Percentiles rank a stretch among this genome's conserved stretches.
phyloP scores from a whole-genome alignment of 2,329 filamentous ascomycete species.

The Aspergillus pseudoterreus region DNA sequence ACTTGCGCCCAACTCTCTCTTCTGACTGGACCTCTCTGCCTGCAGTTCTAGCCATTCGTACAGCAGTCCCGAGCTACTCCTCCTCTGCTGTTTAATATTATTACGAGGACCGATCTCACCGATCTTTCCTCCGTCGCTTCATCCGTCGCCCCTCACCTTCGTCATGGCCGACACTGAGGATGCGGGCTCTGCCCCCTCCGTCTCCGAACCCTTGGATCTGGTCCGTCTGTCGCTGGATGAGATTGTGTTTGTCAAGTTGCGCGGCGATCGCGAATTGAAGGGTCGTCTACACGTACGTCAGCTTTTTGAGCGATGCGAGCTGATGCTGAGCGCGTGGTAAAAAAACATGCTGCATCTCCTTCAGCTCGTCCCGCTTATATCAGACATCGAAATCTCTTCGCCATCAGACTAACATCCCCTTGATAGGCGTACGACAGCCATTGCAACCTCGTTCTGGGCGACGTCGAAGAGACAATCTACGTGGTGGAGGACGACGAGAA shows the following conservation, averaged over 20 bases:
- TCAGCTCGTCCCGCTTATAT: no score
- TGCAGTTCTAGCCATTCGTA: background rate
- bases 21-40: no score
- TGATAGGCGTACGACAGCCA: conserved; percentile 92
- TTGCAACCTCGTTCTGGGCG: conserved; percentile 92
- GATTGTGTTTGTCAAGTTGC: conserved; percentile 93
- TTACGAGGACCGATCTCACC: background rate
- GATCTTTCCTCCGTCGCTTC: background rate
- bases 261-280: conserved; percentile 92
- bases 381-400: background rate
- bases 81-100: background rate
- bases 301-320: background rate
- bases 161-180: conserved; percentile 81
- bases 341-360: background rate
- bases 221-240: conserved; percentile 93
- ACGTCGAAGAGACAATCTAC: conserved; percentile 97
- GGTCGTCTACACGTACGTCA: conserved; percentile 84
- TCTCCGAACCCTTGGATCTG: conserved; percentile 90
- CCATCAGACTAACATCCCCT: conserved; percentile 1
- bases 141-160: background rate
- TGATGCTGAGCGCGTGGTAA: background rate
- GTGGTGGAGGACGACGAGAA: conserved; percentile 83
- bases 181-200: conserved; percentile 58
- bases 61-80: background rate
- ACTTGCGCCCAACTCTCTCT: background rate